Base-by-base conservation (phyloP, 1,284 basidiomycete genomes). In the Rhodotorula glutinis region DNA sequence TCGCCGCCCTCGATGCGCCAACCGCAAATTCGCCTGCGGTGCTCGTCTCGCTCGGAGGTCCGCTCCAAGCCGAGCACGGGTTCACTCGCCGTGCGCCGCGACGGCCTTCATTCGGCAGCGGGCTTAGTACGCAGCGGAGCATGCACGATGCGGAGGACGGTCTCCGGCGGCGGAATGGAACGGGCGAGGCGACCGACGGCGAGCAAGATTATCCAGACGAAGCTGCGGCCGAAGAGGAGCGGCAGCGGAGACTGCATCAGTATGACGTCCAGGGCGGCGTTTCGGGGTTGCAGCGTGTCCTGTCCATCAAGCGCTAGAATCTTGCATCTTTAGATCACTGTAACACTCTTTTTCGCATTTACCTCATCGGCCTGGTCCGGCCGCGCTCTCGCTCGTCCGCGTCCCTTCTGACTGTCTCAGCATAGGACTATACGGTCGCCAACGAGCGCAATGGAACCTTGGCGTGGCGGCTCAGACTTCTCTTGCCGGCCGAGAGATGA, bases 1-100 rank as follows among this genome's bases (percentile, higher is more conserved):
- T 98, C 43, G 83, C 83, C 2, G 86, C 94, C 29, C 82, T 98
- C 27, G 95, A 73, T 47, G 74, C 75, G 0, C 75, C 75, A 1
- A 75, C 74, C 2, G 75, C 75, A 23, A 73, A 75, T 58, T 71
- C 70, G 8, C 65, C 62, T 8, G 75, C 75, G 2, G 75, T 76
- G 4, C 69, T 76, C 62, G 75, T 73, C 38, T 72, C 70, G 27
- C 69, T 76, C 54, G 75, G 75, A 5, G 72, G 71, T 0, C 71
- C 73, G 3, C 56, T 74, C 16, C 59, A 71, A 58, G 57, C 60
- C 19, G 64, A 62, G 33, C 54, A 41, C 19, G 57, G 44, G 10
- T 51, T 53, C 44, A 51, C 11, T 29, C 58, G 7, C 17, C 30
- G 25, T 5, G 33, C n/a, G 8, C 9, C 21, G 25, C 53, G 33